Evolutionary conservation across 2,329 filamentous ascomycete genomes (phyloP), one percentile per base, ranked within the genome.

Genomic region (Hypoxylon sp.): DNA sequence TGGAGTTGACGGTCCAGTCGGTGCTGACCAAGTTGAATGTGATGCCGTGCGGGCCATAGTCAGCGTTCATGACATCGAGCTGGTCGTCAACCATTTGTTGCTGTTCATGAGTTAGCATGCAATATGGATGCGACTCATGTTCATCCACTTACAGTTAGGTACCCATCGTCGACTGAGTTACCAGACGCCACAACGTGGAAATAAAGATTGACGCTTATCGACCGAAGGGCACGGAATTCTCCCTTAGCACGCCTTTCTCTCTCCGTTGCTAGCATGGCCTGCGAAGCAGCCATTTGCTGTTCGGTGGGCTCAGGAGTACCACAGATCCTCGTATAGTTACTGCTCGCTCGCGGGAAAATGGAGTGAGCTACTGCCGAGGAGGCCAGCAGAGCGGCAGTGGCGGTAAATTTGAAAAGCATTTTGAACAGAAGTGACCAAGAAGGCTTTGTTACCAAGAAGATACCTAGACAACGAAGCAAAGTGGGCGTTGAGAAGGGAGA

Each of bases 1-100:
- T 76, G 19, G 75, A 42, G 78, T 87, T 86, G 72, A 85, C 76
- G 37, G 84, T 85, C 68, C 79, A 82, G 61, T 81, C 81, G 19
- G 77, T 83, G 58, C 78, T 78, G 19, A 80, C 77, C 44, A 85
- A 79, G 26, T 78, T 80, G 76, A 87, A 87, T 1, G 73, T 73
- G 70, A 86, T 79, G 57, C 80, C 80, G 33, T 85, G 78, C 0
- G 80, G 78, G 17, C 76, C 78, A 63, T 82, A 87, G 14, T 81
- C 82, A 0, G 70, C 59, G 73, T 86, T 87, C 72, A 87, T 72
- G 19, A 81, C 80, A 3, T 75, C 68, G n/a, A 86, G 72, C 77
- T 87, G 84, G 59, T 78, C 69, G 51, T 74, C 62, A 44, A 84
- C 61, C 67, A 79, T 75, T 52, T 75, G 69, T 68, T 80, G 73